Percentiles rank a stretch among this genome's conserved stretches.
These are phyloP conservation scores for Protea cynaroides DNA, from an alignment of 164 flowering plant genomes.

Conservation along the genomic window DNA sequence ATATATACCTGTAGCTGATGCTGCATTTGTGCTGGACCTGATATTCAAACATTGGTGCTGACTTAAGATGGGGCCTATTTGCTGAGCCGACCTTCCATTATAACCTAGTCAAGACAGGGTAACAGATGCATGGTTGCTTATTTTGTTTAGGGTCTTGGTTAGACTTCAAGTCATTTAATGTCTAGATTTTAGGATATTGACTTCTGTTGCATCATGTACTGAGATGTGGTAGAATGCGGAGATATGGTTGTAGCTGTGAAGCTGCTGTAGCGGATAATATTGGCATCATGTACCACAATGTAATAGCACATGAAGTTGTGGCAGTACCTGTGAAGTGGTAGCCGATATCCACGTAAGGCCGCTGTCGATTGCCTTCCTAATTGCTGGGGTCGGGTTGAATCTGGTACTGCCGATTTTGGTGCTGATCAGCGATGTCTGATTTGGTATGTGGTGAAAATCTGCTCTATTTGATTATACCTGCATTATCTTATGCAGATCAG, in stretches of 20 bases:
- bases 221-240: constrained; percentile 24
- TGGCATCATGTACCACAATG: constrained; percentile 2
- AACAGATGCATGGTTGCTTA: constrained; percentile 1
- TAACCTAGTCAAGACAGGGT: constrained; percentile 14
- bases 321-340: constrained; percentile 20
- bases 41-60: constrained; percentile 4
- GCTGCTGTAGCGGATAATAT: constrained; percentile 19
- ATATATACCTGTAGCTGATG: constrained; percentile 22
- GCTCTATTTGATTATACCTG: constrained; percentile 3
- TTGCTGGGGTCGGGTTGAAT: constrained; percentile 11
- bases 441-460: constrained; percentile 7
- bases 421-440: constrained; percentile 7
- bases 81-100: constrained; percentile 11
- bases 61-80: constrained; percentile 6
- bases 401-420: constrained; percentile 6
- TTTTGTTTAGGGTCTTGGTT: constrained; percentile 10
- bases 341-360: constrained; percentile 9
- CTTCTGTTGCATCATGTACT: constrained; percentile 18
- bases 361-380: constrained; percentile 16
- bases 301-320: constrained; percentile 15
- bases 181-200: constrained; percentile 8
- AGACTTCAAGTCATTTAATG: not conserved
- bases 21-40: constrained; percentile 7
- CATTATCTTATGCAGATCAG: not conserved
- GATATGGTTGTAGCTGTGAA: constrained; percentile 29